A percentile compares a stretch with the other conserved stretches of the same genome.
Evolutionary conservation across 306 rosid genomes (phyloP).

Genomic region (Senna siamea): DNA sequence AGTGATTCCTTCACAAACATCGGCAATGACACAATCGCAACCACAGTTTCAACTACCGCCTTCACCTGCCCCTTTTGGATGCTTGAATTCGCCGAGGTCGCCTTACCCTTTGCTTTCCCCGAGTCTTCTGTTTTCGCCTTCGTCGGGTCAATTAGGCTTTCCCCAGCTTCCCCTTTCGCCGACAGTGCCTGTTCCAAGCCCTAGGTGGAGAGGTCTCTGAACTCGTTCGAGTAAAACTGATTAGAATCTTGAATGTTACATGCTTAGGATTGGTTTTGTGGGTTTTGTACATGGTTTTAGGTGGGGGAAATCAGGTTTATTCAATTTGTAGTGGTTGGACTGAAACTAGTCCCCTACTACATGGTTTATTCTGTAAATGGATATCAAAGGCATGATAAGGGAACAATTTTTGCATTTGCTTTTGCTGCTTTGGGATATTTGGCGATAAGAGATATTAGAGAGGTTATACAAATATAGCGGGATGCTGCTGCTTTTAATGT

Average conservation of each 20-base stretch:
- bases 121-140: constrained; percentile 51
- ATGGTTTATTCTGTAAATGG: constrained; percentile 55
- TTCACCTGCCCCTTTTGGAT: constrained; percentile 62
- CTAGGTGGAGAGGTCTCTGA: constrained; percentile 65
- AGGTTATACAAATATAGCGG: constrained; percentile 31
- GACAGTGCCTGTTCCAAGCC: constrained; percentile 66
- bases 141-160: constrained; percentile 55
- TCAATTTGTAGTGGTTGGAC: constrained; percentile 44
- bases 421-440: constrained; percentile 16
- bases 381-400: constrained; percentile 41
- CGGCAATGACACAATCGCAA: constrained; percentile 29
- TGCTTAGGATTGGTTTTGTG: constrained; percentile 12
- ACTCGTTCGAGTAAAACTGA: constrained; percentile 44
- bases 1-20: constrained; percentile 30
- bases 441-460: constrained; percentile 8
- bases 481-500: constrained; percentile 30
- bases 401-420: constrained; percentile 36
- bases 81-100: constrained; percentile 74
- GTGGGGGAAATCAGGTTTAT: constrained; percentile 39
- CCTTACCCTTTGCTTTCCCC: constrained; percentile 56
- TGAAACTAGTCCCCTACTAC: constrained; percentile 40
- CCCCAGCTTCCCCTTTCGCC: constrained; percentile 77
- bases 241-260: constrained; percentile 40
- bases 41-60: constrained; percentile 50
- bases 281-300: constrained; percentile 52